Base-by-base conservation (phyloP, 148 eudicot species). In the Vaccinium myrtillus region DNA sequence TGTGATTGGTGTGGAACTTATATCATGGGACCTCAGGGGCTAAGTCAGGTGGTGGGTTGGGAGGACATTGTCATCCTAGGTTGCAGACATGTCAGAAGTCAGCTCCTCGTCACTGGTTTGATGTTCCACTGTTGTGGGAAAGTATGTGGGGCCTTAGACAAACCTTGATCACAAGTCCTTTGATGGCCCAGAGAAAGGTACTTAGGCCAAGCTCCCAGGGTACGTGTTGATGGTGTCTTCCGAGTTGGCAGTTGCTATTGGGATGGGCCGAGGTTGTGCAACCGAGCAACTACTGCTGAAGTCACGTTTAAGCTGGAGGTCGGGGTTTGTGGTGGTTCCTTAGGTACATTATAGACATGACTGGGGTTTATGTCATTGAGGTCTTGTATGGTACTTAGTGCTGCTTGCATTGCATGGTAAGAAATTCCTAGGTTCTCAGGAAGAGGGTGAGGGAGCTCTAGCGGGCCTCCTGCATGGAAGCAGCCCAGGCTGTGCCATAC, bases 371-470 rank as follows among this genome's bases (percentile, higher is more conserved):
- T 69, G 43, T 69, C 18, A 30, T 14, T 30, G 74, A 69, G 74
- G 43, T 69, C 74, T 13, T 69, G 18, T 69, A 30, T 69, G 74
- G 74, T 13, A 12, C 8, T 27, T 69, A 25, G 19, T 30, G 18
- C 74, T 14, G 9, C 70, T 65, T 65, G 32, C 30, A 65, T n/a
- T 65, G 70, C 30, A 65, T 65, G 30, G 30, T 23, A n/a, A 65
- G 70, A n/a, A 65, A 9, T 65, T 65, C 14, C 70, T 23, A n/a
- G 70, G 32, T 65, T 32, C 70, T 65, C 4, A 65, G 70, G 70
- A 65, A 65, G 70, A 65, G 70, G 70, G 70, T 65, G 13, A 65
- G 23, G 70, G 18, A 13, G 74, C 74, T 69, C 74, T 27, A 69
- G 43, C 8, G 13, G 74, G 8, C 1, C 15, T 30, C 16, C 69